Base-by-base conservation (phyloP, 257 asterid genomes). In the Rauvolfia tetraphylla region DNA sequence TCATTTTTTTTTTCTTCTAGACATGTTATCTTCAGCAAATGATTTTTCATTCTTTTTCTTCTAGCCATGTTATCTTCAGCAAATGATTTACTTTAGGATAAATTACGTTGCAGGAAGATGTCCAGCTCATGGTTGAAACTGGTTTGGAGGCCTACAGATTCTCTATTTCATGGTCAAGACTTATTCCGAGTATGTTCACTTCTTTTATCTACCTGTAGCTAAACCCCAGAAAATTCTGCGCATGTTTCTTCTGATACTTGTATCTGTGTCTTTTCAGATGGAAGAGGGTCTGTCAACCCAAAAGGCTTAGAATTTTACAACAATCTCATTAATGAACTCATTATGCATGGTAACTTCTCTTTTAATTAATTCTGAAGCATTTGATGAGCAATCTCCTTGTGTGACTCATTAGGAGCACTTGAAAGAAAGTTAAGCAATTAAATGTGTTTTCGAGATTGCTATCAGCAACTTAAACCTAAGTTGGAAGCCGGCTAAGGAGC, bases 221-320 rank as follows among this genome's bases (percentile, higher is more conserved):
- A 31, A 4, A 54, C 3, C 15, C 53, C 17, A 15, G 3, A 6
- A 33, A 63, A 0, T 4, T 41, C 13, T 23, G 15, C 65, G 1
- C 51, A 5, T 41, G 5, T 15, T 14, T 36, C 10, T 77, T 44
- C 49, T 42, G 39, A 73, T 23, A n/a, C 51, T 58, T 68, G 15
- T 11, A 9, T 71, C 27, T 63, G 33, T 27, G 14, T 12, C 23
- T 65, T 25, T 56, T 23, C 78, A 81, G 84, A 36, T 38, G 84
- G 84, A 48, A 41, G 44, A 9, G 44, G 44, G 8, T 9, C 44
- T 41, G 44, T 41, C 44, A 41, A 41, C 44, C 44, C 78, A 23
- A 68, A 80, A 79, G 90, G 90, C 33, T 69, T 90, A 48, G 81
- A 73, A 38, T 86, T 70, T 81, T 88, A 90, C 85, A 86, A 90